Conservation (phyloP, 495 filamentous ascomycete species). For the Platismatia glauca region DNA sequence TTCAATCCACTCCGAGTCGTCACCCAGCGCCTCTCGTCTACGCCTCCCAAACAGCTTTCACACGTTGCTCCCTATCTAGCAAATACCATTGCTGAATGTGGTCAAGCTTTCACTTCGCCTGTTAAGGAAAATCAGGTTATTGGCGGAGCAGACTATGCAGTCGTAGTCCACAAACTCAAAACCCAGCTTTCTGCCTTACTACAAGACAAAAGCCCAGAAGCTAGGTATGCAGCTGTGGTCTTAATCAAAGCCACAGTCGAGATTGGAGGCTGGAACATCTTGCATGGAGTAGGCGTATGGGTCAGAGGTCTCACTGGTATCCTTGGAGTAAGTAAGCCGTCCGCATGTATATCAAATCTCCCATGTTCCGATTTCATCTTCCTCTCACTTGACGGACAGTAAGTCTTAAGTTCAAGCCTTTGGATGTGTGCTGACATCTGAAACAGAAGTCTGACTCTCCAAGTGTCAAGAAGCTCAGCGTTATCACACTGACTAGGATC, state of each 20-base stretch:
- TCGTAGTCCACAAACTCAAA: constrained; percentile 67
- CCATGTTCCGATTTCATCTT: background rate
- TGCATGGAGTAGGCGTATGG: constrained; percentile 62
- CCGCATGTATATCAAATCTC: background rate
- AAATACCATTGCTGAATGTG: constrained; percentile 51
- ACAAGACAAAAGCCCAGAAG: constrained; percentile 59
- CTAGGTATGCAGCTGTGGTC: constrained; percentile 66
- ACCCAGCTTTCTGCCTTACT: constrained; percentile 67
- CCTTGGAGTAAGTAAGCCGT: constrained; percentile 48
- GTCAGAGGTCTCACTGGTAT: constrained; percentile 61
- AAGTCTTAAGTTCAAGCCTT: background rate
- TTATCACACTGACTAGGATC: constrained; percentile 70
- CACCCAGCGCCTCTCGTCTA: constrained; percentile 56
- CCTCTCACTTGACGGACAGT: background rate
- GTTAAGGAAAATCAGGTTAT: constrained; percentile 40
- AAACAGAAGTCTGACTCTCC: constrained; percentile 61
- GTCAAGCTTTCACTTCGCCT: constrained; percentile 45
- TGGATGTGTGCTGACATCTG: background rate
- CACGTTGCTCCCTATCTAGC: constrained; percentile 52
- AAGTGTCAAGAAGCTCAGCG: constrained; percentile 60
- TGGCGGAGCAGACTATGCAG: constrained; percentile 48
- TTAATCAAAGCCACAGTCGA: constrained; percentile 75
- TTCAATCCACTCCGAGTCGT: constrained; percentile 47
- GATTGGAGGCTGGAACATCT: constrained; percentile 66
- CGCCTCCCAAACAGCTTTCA: constrained; percentile 55